Percentiles rank a stretch among this genome's conserved stretches.
phyloP scores from a whole-genome alignment of 2,329 filamentous ascomycete species.

The Orbilia brochopaga region DNA sequence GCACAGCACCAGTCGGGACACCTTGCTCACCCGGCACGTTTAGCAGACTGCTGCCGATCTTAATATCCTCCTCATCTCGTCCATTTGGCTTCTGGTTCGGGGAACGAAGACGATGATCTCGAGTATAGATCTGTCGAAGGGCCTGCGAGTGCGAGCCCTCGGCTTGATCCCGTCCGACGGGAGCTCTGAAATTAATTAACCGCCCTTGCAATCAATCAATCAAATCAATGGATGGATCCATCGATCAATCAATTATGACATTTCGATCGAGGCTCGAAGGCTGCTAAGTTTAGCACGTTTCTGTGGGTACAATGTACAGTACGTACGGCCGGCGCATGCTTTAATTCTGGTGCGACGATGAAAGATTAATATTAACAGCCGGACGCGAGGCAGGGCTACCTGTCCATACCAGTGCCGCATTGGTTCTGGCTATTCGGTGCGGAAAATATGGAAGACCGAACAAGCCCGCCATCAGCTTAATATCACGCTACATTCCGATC shows the following conservation, averaged over 20 bases:
- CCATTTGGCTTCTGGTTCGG: conserved; percentile 28
- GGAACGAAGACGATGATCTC: conserved; percentile 31
- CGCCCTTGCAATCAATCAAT: too few relatives aligned
- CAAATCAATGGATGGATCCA: too few relatives aligned
- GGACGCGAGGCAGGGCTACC: background rate
- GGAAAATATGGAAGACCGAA: conserved; percentile 30
- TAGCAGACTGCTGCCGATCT: conserved; percentile 31
- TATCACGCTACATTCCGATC: conserved; percentile 37
- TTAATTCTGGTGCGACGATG: too few relatives aligned
- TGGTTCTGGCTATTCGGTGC: conserved; percentile 5
- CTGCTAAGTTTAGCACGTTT: too few relatives aligned
- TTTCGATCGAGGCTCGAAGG: too few relatives aligned
- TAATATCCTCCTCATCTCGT: conserved; percentile 33
- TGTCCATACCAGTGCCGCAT: background rate
- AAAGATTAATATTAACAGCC: too few relatives aligned
- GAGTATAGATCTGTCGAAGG: background rate
- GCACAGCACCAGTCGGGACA: conserved; percentile 17
- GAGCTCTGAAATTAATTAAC: too few relatives aligned
- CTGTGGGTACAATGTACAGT: too few relatives aligned
- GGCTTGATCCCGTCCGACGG: too few relatives aligned
- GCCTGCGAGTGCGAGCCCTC: background rate
- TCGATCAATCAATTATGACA: too few relatives aligned
- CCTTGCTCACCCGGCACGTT: conserved; percentile 27
- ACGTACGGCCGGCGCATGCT: too few relatives aligned
- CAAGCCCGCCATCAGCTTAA: conserved; percentile 36